These are phyloP conservation scores for Rhododendron simsii DNA, from an alignment of 148 eudicot species.

Conservation along the genomic window DNA sequence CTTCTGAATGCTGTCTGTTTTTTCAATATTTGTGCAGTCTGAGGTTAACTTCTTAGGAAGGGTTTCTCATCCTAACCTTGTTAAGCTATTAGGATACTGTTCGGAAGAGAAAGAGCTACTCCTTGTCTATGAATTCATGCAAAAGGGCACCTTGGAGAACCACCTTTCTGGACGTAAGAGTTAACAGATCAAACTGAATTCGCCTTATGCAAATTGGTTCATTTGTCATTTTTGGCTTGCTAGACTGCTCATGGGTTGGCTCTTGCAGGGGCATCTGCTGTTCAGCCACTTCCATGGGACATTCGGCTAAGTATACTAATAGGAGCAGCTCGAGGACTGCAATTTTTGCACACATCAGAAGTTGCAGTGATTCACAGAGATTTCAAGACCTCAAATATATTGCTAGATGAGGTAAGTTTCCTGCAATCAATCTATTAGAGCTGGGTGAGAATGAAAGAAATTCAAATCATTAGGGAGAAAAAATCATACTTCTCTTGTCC, in stretches of 20 bases:
- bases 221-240: background rate
- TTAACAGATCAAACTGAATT: background rate
- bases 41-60: slow-evolving; percentile 52
- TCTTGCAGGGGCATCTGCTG: slow-evolving; percentile 57
- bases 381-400: slow-evolving; percentile 79
- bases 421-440: background rate
- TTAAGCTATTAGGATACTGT: slow-evolving; percentile 74
- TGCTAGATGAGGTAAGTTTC: slow-evolving; percentile 70
- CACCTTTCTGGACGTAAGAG: slow-evolving; percentile 80
- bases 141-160: slow-evolving; percentile 73
- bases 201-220: background rate
- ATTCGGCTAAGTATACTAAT: slow-evolving; percentile 60
- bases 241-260: background rate
- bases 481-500: background rate
- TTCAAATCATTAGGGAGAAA: background rate
- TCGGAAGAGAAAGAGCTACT: slow-evolving; percentile 68
- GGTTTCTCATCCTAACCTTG: slow-evolving; percentile 30
- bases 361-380: slow-evolving; percentile 70
- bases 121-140: slow-evolving; percentile 82
- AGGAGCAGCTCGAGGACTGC: slow-evolving; percentile 86
- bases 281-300: slow-evolving; percentile 88
- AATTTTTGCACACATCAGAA: slow-evolving; percentile 61
- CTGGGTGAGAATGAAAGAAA: background rate
- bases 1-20: background rate
- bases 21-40: slow-evolving; percentile 42